phyloP scores from a whole-genome alignment of 352 stramenopile genomes.

The Pythium scleroteichum region DNA sequence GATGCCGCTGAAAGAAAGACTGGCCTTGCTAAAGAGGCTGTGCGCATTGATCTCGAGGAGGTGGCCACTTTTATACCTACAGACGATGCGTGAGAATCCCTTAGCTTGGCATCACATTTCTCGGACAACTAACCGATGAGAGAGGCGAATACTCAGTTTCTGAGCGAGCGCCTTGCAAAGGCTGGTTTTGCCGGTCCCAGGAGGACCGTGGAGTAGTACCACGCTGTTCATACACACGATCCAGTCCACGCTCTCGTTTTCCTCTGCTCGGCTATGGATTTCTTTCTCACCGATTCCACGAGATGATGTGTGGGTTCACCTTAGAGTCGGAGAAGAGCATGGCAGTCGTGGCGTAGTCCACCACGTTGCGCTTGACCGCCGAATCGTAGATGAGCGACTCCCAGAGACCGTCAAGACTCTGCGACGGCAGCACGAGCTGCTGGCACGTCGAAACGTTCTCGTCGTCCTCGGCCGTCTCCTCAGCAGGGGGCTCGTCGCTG shows the following conservation, averaged over 20 bases:
- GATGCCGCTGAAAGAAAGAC: not conserved
- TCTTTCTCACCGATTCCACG: slow-evolving; percentile 80
- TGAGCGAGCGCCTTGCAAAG: slow-evolving; percentile 91
- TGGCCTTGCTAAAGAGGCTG: slow-evolving; percentile 89
- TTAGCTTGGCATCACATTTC: not conserved
- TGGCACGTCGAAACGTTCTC: slow-evolving; percentile 82
- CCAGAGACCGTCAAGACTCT: slow-evolving; percentile 72
- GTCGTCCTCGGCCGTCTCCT: slow-evolving; percentile 80
- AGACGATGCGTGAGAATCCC: not conserved
- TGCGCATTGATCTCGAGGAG: slow-evolving; percentile 93
- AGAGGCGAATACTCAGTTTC: slow-evolving; percentile 90
- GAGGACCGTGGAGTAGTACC: slow-evolving; percentile 90
- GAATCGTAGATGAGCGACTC: slow-evolving; percentile 87
- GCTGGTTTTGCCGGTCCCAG: slow-evolving; percentile 93
- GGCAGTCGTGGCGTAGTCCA: slow-evolving; percentile 89
- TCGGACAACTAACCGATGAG: slow-evolving; percentile 42
- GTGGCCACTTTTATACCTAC: slow-evolving; percentile 54
- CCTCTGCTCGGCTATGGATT: not conserved
- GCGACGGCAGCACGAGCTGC: slow-evolving; percentile 68
- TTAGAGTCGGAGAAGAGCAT: slow-evolving; percentile 88
- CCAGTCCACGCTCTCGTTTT: not conserved
- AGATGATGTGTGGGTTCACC: slow-evolving; percentile 89
- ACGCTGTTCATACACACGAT: slow-evolving; percentile 44
- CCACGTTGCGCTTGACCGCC: slow-evolving; percentile 73
- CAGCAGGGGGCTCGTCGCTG: slow-evolving; percentile 57